These are phyloP conservation scores for Apiospora phragmitis DNA, from an alignment of 2,329 filamentous ascomycete species.

Conservation along the genomic window DNA sequence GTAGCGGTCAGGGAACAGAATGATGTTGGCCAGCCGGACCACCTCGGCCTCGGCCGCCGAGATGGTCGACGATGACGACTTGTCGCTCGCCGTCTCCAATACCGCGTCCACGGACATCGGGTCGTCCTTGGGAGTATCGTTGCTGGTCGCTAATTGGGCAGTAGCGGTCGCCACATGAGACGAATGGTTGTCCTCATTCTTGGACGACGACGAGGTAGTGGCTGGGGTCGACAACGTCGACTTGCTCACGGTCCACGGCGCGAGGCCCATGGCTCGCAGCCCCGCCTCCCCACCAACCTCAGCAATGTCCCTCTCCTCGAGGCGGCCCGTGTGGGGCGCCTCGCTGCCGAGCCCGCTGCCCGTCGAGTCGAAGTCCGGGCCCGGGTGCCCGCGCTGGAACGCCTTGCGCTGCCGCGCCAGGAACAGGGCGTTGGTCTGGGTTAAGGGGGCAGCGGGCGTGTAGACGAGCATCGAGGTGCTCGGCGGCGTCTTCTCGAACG, in stretches of 20 bases:
- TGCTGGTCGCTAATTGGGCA: neutral
- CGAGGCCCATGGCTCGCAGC: constrained; percentile 59
- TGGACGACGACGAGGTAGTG: constrained; percentile 20
- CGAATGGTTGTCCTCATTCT: neutral
- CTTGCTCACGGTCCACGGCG: constrained; percentile 47
- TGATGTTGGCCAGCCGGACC: constrained; percentile 55
- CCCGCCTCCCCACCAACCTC: constrained; percentile 50
- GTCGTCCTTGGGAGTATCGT: constrained; percentile 17
- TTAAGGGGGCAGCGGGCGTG: constrained; percentile 55
- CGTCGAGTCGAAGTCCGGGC: constrained; percentile 56
- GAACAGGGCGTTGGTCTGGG: constrained; percentile 58
- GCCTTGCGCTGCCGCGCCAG: constrained; percentile 58
- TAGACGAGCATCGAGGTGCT: constrained; percentile 53
- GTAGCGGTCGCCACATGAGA: neutral
- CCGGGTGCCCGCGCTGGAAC: constrained; percentile 54
- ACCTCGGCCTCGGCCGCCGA: constrained; percentile 52
- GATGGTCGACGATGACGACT: constrained; percentile 26
- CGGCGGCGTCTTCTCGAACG: constrained; percentile 39
- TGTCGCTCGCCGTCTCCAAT: constrained; percentile 20
- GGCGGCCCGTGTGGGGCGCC: constrained; percentile 48
- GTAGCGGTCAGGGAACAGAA: constrained; percentile 55
- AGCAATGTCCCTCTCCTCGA: constrained; percentile 52
- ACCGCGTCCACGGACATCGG: constrained; percentile 17
- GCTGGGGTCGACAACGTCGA: constrained; percentile 18
- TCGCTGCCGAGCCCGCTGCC: constrained; percentile 52